Base-by-base conservation (phyloP, 1,139 yeast genomes). In the Saccharomyces hybrid region DNA sequence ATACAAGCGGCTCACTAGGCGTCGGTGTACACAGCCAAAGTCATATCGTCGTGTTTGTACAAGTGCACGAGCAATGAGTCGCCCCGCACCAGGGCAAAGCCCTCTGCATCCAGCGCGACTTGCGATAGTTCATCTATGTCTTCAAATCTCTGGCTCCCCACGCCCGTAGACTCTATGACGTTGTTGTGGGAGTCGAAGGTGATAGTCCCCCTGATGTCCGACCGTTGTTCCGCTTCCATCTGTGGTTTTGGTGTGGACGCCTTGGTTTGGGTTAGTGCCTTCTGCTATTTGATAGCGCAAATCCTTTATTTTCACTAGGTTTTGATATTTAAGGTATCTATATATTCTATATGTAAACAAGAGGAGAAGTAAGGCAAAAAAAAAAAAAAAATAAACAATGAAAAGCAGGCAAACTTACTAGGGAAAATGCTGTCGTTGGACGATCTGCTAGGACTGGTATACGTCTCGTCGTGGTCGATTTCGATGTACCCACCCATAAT, bases 401-500 rank as follows among this genome's bases (percentile, higher is more conserved):
- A 16, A 16, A 16, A 16, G 16, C n/a, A 7, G 4, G 19, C 29
- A 24, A 24, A 24, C 29, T 4, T 24, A 24, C 31, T 7, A 24
- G 11, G 19, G 8, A 46, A 11, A 47, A 16, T 16, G 24, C 32
- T 52, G 52, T 41, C 53, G 26, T 29, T 57, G 2, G 64, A 63
- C 24, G 58, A 60, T 28, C 1, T 61, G 9, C 55, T 67, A 38
- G 72, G 72, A 3, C 46, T 59, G 5, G 49, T 65, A 4, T 67
- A 68, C 53, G 70, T 67, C 3, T 44, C 60, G n/a, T 63, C 68
- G 49, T 69, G 72, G 72, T 66, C 70, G n/a, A 51, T 76, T 1
- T 75, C 81, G 0, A 75, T 75, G 64, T 78, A 78, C 57, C 79
- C 81, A 2, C 75, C 79, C 2, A 51, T 78, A 4, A 49, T 71